Base-by-base conservation (phyloP, 2,329 filamentous ascomycete species). In the Cladophialophora yegresii region DNA sequence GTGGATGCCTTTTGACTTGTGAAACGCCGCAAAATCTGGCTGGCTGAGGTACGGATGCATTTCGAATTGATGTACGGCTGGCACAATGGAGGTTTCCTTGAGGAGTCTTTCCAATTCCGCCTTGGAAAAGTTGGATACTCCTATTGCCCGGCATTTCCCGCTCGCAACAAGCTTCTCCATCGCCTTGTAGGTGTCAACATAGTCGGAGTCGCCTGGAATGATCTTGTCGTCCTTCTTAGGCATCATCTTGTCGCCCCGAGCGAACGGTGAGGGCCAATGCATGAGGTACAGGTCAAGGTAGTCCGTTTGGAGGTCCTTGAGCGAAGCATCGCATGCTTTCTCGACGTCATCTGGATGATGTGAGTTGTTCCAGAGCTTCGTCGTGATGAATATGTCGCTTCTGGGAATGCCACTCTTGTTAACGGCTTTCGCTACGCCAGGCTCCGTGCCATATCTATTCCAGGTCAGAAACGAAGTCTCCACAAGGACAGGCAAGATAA, bases 221-320 rank as follows among this genome's bases (percentile, higher is more conserved):
- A 74, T 72, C 57, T 80, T 81, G 30, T 78, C 79, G 26, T 77
- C 71, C 62, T 75, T 73, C 66, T 81, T 81, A 2, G 83, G 83
- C 56, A 83, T 78, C 47, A 78, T 67, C 5, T 80, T 75, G 23
- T 77, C 75, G n/a, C 81, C 79, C 26, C 79, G 76, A 54, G 80
- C 79, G 73, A 84, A 86, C 0, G 84, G 77, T 9, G 81, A 79
- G 0, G 84, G 85, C 81, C 83, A 91, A 76, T 90, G 87, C 73
- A 92, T 89, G 63, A 90, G 80, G 74, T 84, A 89, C 10, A 91
- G 79, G 73, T 91, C 88, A 63, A 91, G 79, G 73, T 90, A 90
- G 64, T 87, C 87, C 45, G 87, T 78, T 12, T 81, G 83, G 71
- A 89, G 82, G 71, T 86, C 82, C 73, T 86, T 82, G 58, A 89